phyloP scores from a whole-genome alignment of 495 filamentous ascomycete species.

The Aspergillus carlsbadensis region DNA sequence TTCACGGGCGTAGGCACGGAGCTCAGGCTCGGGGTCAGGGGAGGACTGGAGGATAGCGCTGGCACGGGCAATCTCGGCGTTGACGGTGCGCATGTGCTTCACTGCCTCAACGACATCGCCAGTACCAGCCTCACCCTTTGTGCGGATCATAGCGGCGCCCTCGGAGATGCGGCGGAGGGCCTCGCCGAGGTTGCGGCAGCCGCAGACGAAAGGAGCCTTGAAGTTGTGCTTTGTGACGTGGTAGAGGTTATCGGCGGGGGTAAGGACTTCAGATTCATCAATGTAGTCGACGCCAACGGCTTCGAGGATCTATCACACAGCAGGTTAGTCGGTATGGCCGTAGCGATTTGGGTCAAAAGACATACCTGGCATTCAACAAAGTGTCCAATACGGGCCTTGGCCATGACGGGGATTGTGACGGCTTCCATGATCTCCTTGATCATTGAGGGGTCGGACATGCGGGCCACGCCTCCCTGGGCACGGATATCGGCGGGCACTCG shows the following conservation, averaged over 20 bases:
- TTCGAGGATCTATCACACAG: constrained; percentile 72
- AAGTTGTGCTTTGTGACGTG: constrained; percentile 89
- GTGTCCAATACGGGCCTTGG: constrained; percentile 96
- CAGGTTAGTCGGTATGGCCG: not conserved
- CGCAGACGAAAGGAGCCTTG: constrained; percentile 91
- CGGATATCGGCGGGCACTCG: constrained; percentile 97
- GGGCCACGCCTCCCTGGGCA: constrained; percentile 84
- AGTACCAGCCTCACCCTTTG: constrained; percentile 98
- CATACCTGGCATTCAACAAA: constrained; percentile 91
- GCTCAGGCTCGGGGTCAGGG: constrained; percentile 67
- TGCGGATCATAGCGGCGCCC: constrained; percentile 98
- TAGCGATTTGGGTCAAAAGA: not conserved
- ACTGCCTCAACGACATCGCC: constrained; percentile 97
- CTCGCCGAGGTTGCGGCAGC: constrained; percentile 93
- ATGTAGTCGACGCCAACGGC: constrained; percentile 95
- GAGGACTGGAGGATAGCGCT: constrained; percentile 57
- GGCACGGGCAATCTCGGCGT: constrained; percentile 75
- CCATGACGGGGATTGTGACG: constrained; percentile 99
- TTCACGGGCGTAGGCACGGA: constrained; percentile 77
- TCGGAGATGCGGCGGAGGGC: constrained; percentile 89
- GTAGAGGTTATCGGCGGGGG: constrained; percentile 84
- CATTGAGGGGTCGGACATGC: constrained; percentile 95
- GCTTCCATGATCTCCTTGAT: constrained; percentile 95
- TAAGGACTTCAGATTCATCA: constrained; percentile 96
- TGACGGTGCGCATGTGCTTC: constrained; percentile 91